Conservation (phyloP, 2,329 filamentous ascomycete genomes). For the Helotiales sp. region DNA sequence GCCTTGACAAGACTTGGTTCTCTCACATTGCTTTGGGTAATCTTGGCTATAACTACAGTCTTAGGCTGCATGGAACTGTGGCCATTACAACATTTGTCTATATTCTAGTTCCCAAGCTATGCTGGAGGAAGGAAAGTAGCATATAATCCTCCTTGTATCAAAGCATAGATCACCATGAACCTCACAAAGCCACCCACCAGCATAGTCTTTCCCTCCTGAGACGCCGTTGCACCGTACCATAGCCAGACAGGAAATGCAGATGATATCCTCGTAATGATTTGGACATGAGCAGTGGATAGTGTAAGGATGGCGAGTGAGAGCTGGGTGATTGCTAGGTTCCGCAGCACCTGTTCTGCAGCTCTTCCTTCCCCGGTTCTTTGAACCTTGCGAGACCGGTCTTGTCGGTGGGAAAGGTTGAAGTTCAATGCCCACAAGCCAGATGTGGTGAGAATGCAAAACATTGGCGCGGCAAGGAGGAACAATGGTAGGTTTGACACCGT, state of each 20-base stretch:
- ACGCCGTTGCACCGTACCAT: conserved; percentile 68
- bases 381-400: background rate
- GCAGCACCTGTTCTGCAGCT: conserved; percentile 30
- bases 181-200: conserved; percentile 28
- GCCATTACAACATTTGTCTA: background rate
- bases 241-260: conserved; percentile 93
- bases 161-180: conserved; percentile 80
- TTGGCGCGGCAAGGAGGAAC: conserved; percentile 81
- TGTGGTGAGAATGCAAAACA: conserved; percentile 68
- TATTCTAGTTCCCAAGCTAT: conserved; percentile 44
- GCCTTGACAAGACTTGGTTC: too few relatives aligned
- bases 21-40: too few relatives aligned
- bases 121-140: conserved; percentile 92
- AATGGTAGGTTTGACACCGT: conserved; percentile 83
- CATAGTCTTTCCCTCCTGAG: conserved; percentile 17
- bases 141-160: conserved; percentile 83
- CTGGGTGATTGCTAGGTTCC: conserved; percentile 72
- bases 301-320: conserved; percentile 72
- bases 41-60: background rate
- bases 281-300: conserved; percentile 84
- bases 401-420: conserved; percentile 24
- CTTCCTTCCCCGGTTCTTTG: background rate
- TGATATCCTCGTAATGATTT: conserved; percentile 88
- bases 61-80: background rate
- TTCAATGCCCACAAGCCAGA: conserved; percentile 59